Percentiles rank a stretch among this genome's conserved stretches.
These are phyloP conservation scores for Zhuliangozyma parablackwelliae DNA, from an alignment of 1,139 yeast species.

Conservation along the genomic window DNA sequence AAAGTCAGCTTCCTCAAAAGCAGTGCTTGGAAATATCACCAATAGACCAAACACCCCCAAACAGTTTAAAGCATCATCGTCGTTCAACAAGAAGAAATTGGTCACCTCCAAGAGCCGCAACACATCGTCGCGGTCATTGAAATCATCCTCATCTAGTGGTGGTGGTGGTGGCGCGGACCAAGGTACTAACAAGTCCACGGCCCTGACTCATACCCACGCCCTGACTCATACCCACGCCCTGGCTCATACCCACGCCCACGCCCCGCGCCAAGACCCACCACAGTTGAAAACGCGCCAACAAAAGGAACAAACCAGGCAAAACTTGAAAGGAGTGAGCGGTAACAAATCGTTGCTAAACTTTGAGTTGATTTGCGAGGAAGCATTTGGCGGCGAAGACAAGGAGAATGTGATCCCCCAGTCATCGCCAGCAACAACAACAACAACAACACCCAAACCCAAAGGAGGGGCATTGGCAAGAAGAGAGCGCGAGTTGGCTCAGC, in stretches of 20 bases:
- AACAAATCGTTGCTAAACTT: constrained; percentile 28
- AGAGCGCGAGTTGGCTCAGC: constrained; percentile 29
- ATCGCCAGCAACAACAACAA: too few species aligned
- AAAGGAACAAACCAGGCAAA: constrained; percentile 8
- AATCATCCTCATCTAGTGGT: constrained; percentile 2
- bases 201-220: neutral
- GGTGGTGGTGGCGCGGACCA: too few species aligned
- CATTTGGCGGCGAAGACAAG: constrained; percentile 18
- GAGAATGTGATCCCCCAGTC: neutral
- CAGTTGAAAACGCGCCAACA: constrained; percentile 14
- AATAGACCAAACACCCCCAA: constrained; percentile 20
- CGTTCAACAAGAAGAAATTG: constrained; percentile 35
- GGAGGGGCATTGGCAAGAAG: constrained; percentile 14
- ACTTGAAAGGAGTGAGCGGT: constrained; percentile 12
- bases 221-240: neutral
- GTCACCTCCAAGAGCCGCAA: constrained; percentile 13
- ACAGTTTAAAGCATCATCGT: constrained; percentile 36
- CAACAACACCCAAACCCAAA: too few species aligned
- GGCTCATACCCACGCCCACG: constrained; percentile 1
- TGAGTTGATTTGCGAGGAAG: constrained; percentile 29
- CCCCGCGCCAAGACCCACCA: constrained; percentile 12
- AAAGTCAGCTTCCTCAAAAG: constrained; percentile 10
- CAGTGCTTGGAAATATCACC: constrained; percentile 27
- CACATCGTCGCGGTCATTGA: constrained; percentile 8
- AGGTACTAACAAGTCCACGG: too few species aligned